phyloP scores from a whole-genome alignment of 768 basidiomycete genomes.

The Tulasnella sp. region DNA sequence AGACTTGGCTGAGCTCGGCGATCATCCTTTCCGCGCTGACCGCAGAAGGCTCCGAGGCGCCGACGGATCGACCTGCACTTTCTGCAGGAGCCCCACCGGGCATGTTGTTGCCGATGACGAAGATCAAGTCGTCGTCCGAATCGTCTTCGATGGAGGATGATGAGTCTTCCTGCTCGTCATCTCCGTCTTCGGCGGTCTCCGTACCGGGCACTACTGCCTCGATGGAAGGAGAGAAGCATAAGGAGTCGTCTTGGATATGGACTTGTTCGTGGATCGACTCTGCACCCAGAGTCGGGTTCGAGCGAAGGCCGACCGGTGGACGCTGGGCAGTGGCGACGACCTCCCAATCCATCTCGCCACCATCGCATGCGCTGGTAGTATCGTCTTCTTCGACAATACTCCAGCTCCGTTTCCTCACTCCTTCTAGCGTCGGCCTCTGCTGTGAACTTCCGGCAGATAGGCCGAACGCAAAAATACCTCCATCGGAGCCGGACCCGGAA shows the following conservation, averaged over 20 bases:
- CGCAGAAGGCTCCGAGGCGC: constrained; percentile 37
- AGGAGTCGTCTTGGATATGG: neutral
- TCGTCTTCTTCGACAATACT: constrained; percentile 31
- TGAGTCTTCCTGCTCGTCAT: constrained; percentile 66
- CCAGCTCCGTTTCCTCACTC: constrained; percentile 28
- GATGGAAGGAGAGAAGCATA: neutral
- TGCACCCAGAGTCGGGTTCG: neutral
- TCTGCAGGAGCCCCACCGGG: neutral
- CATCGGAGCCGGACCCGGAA: constrained; percentile 32
- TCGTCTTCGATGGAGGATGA: constrained; percentile 55
- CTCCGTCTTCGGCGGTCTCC: constrained; percentile 52
- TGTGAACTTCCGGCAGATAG: neutral
- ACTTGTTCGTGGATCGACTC: neutral
- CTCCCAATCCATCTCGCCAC: constrained; percentile 33
- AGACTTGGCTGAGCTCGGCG: constrained; percentile 24
- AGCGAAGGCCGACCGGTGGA: neutral
- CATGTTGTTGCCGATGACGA: constrained; percentile 14
- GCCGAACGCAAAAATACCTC: constrained; percentile 1
- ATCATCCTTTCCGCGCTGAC: constrained; percentile 35
- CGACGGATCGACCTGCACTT: constrained; percentile 11
- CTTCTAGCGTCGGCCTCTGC: neutral
- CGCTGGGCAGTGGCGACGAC: constrained; percentile 8
- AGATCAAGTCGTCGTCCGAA: constrained; percentile 49
- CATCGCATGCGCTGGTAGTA: neutral
- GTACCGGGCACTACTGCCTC: neutral